Conservation (phyloP, 257 asterid genomes). For the Solanum arcanum region DNA sequence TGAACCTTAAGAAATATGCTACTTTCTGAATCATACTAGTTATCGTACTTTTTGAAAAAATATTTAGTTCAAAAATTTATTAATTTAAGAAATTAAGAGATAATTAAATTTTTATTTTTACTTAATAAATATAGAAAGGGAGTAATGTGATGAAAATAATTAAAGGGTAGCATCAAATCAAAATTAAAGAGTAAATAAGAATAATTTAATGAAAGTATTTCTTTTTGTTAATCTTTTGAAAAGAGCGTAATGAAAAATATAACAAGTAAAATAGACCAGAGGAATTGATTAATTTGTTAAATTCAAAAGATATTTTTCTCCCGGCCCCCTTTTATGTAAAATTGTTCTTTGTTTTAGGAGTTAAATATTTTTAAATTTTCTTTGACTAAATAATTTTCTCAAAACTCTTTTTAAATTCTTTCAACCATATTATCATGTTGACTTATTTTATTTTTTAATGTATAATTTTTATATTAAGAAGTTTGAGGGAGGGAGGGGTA, state of each 20-base stretch:
- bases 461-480: no score
- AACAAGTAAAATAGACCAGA: background rate
- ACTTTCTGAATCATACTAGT: background rate
- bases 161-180: background rate
- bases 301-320: background rate
- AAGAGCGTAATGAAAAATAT: background rate
- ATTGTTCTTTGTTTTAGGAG: background rate
- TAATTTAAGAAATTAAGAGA: no score
- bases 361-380: no score
- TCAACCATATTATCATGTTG: no score
- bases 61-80: no score
- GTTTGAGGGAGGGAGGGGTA: no score
- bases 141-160: background rate
- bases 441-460: no score
- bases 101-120: no score
- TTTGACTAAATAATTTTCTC: background rate
- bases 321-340: background rate
- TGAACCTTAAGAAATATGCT: no score
- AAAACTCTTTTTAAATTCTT: background rate
- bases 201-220: no score
- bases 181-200: background rate
- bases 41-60: background rate
- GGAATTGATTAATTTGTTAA: background rate
- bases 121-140: no score
- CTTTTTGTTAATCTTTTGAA: background rate